Evolutionary conservation across 2,329 filamentous ascomycete species (phyloP).

Genomic region (Fusarium chuoi): DNA sequence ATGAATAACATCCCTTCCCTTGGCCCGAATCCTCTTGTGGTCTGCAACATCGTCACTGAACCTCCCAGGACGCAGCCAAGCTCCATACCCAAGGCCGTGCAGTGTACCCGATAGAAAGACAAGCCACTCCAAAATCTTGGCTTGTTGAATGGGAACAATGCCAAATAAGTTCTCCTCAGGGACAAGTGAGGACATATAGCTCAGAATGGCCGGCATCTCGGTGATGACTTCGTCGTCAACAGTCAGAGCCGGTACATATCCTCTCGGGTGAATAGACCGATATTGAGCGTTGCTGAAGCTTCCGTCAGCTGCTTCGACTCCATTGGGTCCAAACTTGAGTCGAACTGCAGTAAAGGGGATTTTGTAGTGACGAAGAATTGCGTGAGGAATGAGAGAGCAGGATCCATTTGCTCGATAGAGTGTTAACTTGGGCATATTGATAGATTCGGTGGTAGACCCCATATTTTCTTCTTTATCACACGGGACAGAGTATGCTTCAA

Average conservation of each 20-base stretch:
- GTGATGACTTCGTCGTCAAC: conserved; percentile 46
- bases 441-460: neutral
- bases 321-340: conserved; percentile 32
- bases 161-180: conserved; percentile 39
- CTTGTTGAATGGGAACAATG: conserved; percentile 19
- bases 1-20: neutral
- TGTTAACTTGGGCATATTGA: conserved; percentile 36
- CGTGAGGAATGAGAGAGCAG: conserved; percentile 46
- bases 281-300: conserved; percentile 46
- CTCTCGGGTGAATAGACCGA: conserved; percentile 44
- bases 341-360: conserved; percentile 40
- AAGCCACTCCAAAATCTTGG: conserved; percentile 48
- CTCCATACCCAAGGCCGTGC: conserved; percentile 45
- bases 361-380: conserved; percentile 45
- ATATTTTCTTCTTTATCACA: neutral
- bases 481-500: rapidly evolving
- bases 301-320: conserved; percentile 45
- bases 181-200: conserved; percentile 45
- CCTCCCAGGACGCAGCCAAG: conserved; percentile 39
- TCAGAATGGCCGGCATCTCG: conserved; percentile 48
- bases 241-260: conserved; percentile 47
- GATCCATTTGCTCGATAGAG: conserved; percentile 47
- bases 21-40: neutral
- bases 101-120: conserved; percentile 48
- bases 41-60: conserved; percentile 38